These are phyloP conservation scores for Exophiala alcalophila DNA, from an alignment of 2,329 filamentous ascomycete species.

Conservation along the genomic window DNA sequence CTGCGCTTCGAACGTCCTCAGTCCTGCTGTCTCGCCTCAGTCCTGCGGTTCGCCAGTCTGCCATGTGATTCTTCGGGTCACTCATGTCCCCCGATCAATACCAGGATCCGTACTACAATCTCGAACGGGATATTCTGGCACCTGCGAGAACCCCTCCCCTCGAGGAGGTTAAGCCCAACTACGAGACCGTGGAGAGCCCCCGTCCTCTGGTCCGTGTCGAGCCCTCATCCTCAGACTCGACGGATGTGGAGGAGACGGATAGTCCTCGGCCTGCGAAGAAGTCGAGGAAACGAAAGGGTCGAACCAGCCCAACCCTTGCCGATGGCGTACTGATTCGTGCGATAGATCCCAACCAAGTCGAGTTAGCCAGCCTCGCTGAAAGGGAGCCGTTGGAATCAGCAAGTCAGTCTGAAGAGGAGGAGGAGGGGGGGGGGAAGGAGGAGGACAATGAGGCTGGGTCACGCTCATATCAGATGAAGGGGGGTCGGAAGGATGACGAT, in stretches of 20 bases:
- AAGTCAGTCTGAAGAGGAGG: conserved; percentile 45
- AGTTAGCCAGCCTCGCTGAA: conserved; percentile 61
- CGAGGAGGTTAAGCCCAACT: conserved; percentile 34
- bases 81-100: conserved; percentile 22
- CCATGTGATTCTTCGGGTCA: conserved; percentile 20
- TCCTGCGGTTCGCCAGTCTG: conserved; percentile 1
- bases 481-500: conserved; percentile 10
- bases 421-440: too few species aligned
- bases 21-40: neutral
- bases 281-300: conserved; percentile 32
- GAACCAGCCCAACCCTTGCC: conserved; percentile 46
- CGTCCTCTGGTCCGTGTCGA: conserved; percentile 34
- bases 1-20: too few species aligned
- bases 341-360: conserved; percentile 63
- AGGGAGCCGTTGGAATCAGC: conserved; percentile 49
- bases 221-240: conserved; percentile 18
- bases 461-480: too few species aligned
- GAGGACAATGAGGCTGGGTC: conserved; percentile 42
- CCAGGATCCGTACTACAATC: conserved; percentile 16
- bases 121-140: conserved; percentile 19
- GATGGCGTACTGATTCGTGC: conserved; percentile 66
- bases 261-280: conserved; percentile 18
- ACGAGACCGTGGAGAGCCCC: conserved; percentile 33
- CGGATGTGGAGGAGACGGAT: conserved; percentile 27
- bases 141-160: conserved; percentile 37